Conservation (phyloP, 2,329 filamentous ascomycete species). For the Sporothrix sp. region DNA sequence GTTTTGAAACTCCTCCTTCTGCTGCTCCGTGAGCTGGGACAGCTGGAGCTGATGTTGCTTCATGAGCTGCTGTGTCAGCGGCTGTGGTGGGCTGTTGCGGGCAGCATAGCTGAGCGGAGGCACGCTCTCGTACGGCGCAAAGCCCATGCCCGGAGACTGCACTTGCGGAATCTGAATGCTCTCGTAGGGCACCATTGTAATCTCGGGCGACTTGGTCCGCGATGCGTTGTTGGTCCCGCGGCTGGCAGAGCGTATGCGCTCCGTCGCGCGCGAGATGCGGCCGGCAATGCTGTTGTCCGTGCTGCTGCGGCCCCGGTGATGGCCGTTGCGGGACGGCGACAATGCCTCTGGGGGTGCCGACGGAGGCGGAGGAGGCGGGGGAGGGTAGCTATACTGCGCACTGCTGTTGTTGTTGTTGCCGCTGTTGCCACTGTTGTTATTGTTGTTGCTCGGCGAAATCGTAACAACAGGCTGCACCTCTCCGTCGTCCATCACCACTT, state of each 20-base stretch:
- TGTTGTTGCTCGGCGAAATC: conserved; percentile 21
- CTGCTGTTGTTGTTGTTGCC: not conserved
- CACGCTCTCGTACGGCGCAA: conserved; percentile 35
- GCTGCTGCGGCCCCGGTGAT: conserved; percentile 48
- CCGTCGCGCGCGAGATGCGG: conserved; percentile 47
- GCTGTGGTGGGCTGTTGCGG: conserved; percentile 25
- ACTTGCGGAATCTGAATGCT: conserved; percentile 28
- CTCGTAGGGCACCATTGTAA: conserved; percentile 28
- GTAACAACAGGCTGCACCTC: conserved; percentile 24
- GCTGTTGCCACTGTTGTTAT: not conserved
- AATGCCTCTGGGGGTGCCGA: not conserved
- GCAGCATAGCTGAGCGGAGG: conserved; percentile 26
- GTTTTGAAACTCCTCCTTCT: conserved; percentile 24
- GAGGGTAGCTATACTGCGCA: conserved; percentile 33
- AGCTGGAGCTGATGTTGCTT: conserved; percentile 23
- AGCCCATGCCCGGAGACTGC: conserved; percentile 27
- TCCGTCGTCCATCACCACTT: conserved; percentile 57
- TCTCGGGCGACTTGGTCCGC: conserved; percentile 26
- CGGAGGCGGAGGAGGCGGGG: conserved; percentile 33
- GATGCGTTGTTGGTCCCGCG: conserved; percentile 38
- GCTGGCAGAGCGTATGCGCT: conserved; percentile 51
- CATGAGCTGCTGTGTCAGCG: conserved; percentile 16
- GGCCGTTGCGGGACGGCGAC: conserved; percentile 29
- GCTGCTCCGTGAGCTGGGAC: conserved; percentile 20
- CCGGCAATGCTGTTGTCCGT: conserved; percentile 42